Evolutionary conservation across 148 eudicot species (phyloP), one percentile per base, ranked within the genome.

Genomic region (Heliosperma pusillum): DNA sequence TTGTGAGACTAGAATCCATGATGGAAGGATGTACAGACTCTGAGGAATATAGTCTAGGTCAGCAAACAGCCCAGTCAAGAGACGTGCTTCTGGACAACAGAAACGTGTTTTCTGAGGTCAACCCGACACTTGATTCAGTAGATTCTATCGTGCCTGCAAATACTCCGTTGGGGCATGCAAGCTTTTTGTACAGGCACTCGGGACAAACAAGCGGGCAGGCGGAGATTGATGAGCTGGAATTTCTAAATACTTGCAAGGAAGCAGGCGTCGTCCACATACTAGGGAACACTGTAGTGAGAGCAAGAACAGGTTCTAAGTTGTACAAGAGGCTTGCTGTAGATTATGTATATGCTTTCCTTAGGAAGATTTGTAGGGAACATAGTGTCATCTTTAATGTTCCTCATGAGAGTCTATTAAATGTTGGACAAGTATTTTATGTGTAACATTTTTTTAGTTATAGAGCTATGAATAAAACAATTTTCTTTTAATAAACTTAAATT

Each of bases 11-110:
- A 1, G 99, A 95, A 83, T 78, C 89, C 2, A 95, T 95, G 99
- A 95, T 95, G 97, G 99, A 95, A 69, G 97, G 96, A 1, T 89
- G 89, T 60, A 92, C 97, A 2, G 99, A 95, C 74, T 95, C 99
- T 0, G 99, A 95, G 12, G 97, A 89, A 53, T 89, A 90, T 72
- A 95, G 98, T 76, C 10, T 91, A 55, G 96, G 96, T 7, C 97
- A 92, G 80, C 93, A 84, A 80, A 88, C 90, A 1, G 79, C 68
- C 12, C 85, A 76, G 68, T 89, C 93, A 17, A 80, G 81, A 74
- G 85, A 88, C 13, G 26, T 59, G 61, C 66, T 89, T 29, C 21
- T 80, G 47, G 87, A 84, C n/a, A 81, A 70, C 56, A 61, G 44
- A 16, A 58, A 40, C 19, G 56, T 61, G 55, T 33, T 75, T 22